Base-by-base conservation (phyloP, 2,329 filamentous ascomycete species). In the Penicillium expansum region DNA sequence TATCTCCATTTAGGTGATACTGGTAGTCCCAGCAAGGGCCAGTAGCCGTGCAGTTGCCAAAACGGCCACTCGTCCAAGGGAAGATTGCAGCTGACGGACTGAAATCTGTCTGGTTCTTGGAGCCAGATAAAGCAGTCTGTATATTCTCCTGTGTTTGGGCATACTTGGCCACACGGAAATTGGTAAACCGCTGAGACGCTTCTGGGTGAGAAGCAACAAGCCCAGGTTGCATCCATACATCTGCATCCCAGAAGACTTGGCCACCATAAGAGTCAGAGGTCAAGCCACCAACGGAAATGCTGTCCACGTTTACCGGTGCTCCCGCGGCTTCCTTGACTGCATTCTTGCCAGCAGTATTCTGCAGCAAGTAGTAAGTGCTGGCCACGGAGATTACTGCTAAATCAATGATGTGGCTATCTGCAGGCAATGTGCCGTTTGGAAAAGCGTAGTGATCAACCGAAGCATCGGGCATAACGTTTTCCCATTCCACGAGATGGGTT, bases 1-100 rank as follows among this genome's bases (percentile, higher is more conserved):
- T 88, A 62, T 89, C 87, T 8, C 86, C 85, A 63, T 89, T 89
- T 37, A 90, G 64, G 69, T 90, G 87, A 64, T 90, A 90, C 67
- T 90, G 80, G 62, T 90, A 89, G 69, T 90, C 86, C 63, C 86
- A 87, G 69, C 87, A 90, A 27, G 82, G 80, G 2, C 82, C 82
- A 3, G 82, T 83, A 2, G 77, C 80, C 0, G 87, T 90, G 65
- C 87, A 90, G 64, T 90, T 89, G 2, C 87, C 87, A 65, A 80
- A 86, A 6, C 86, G 74, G 9, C 83, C 86, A 62, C 83, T 83
- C 0, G 86, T 89, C 87, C 87, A 90, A 1, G 86, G 82, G 64
- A 83, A 90, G 0, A 86, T 80, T 0, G 86, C 85, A 20, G 85
- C 83, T 6, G 81, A 79, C 1, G 76, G 70, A 0, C 81, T 82